Base-by-base conservation (phyloP, 306 rosid species). In the Castanea mollissima region DNA sequence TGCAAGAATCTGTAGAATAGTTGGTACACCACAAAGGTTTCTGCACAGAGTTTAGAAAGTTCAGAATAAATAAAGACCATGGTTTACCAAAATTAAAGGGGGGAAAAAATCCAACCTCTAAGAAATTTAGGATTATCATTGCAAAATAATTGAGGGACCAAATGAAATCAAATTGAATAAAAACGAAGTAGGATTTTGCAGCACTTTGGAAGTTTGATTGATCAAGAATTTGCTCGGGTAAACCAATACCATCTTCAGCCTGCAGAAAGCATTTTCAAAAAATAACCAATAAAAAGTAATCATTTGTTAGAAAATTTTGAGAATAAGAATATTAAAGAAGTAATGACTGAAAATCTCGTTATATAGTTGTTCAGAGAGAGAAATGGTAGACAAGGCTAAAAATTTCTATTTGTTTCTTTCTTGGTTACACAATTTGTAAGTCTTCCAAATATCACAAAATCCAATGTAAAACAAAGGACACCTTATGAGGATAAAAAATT, bases 221-320 rank as follows among this genome's bases (percentile, higher is more conserved):
- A 32, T 90, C 94, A 59, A 95, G 94, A 79, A 95, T 85, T 83
- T 95, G 87, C 91, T 90, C 99, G 0, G 99, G 99, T 79, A 95
- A 59, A 70, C 99, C 98, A 62, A 89, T 71, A 74, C 99, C 99
- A 73, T 95, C 98, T 82, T 91, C 98, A 74, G 98, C 98, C 99
- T 92, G 98, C 85, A 87, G 57, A 80, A 84, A 55, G 69, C 65
- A 80, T 58, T 71, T 71, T 82, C 79, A 83, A 78, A 73, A 79
- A 84, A 77, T 65, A 78, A 18, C 44, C 44, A 35, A 35, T 35
- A 71, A 78, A 35, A 74, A 59, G 76, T 64, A 80, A 54, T 78
- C 38, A 82, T 14, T 71, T n/a, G n/a, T n/a, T 31, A 20, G 19
- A 69, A 20, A 35, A 58, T 7, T 32, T 16, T 31, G 70, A 64